phyloP scores from a whole-genome alignment of 495 filamentous ascomycete species.

The Filosporella fistucella region DNA sequence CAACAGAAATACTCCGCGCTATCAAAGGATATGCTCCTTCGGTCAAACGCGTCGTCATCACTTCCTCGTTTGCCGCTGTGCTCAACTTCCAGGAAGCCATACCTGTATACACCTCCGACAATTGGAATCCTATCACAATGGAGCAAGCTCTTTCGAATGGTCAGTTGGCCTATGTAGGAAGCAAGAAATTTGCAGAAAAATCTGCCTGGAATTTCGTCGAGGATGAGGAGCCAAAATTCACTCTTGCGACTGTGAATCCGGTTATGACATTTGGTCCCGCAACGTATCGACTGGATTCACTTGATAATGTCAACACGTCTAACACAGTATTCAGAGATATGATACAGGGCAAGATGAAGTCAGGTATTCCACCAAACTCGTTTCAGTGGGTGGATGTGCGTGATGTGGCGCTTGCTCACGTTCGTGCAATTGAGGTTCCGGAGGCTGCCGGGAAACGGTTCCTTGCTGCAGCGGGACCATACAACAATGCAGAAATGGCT shows the following conservation, averaged over 20 bases:
- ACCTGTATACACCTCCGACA: conserved; percentile 62
- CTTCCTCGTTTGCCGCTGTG: conserved; percentile 62
- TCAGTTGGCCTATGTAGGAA: conserved; percentile 47
- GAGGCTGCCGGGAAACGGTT: conserved; percentile 68
- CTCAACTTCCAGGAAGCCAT: conserved; percentile 31
- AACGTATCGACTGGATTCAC: conserved; percentile 51
- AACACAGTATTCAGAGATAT: conserved; percentile 45
- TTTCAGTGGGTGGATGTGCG: conserved; percentile 67
- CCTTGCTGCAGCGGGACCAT: conserved; percentile 58
- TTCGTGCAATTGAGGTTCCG: conserved; percentile 59
- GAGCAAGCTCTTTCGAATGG: conserved; percentile 56
- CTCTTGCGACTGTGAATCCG: conserved; percentile 61
- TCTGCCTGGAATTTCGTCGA: conserved; percentile 79
- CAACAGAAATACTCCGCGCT: conserved; percentile 69
- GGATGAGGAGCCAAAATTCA: conserved; percentile 72
- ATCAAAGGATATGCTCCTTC: conserved; percentile 66
- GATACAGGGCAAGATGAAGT: conserved; percentile 60
- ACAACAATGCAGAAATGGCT: conserved; percentile 57
- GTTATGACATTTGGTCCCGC: conserved; percentile 69
- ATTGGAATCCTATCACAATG: conserved; percentile 80
- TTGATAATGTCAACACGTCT: conserved; percentile 64
- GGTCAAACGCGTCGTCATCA: conserved; percentile 80
- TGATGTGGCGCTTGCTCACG: conserved; percentile 67
- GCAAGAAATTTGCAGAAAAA: conserved; percentile 48
- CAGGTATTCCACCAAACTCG: conserved; percentile 49